Conservation (phyloP, 2,329 filamentous ascomycete genomes). For the Purpureocillium lavendulum region DNA sequence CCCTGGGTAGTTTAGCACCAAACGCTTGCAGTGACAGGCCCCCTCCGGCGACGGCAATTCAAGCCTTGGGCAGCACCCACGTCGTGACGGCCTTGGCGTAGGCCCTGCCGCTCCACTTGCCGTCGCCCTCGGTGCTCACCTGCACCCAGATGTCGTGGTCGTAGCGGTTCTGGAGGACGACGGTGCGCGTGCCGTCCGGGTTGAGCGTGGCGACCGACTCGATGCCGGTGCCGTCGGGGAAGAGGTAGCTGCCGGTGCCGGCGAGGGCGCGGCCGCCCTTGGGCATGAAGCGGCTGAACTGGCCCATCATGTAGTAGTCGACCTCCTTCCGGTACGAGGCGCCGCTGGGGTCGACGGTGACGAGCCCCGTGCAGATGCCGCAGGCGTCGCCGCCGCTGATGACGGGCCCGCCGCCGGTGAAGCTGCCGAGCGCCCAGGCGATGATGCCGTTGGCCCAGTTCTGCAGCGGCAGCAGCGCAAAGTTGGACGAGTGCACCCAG, state of each 20-base stretch:
- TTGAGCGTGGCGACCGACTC: constrained; percentile 38
- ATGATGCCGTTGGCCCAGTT: constrained; percentile 36
- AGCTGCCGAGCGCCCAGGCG: constrained; percentile 36
- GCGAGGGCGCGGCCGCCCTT: constrained; percentile 32
- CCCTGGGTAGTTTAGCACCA: too few relatives aligned
- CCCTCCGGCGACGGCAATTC: too few relatives aligned
- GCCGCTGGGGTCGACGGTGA: constrained; percentile 39
- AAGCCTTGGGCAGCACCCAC: not conserved
- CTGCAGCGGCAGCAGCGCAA: constrained; percentile 39
- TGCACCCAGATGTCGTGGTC: constrained; percentile 34
- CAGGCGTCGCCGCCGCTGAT: constrained; percentile 30
- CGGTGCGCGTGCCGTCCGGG: constrained; percentile 33
- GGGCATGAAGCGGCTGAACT: constrained; percentile 40
- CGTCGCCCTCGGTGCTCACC: constrained; percentile 19
- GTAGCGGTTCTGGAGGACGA: constrained; percentile 37
- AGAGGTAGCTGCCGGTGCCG: constrained; percentile 35
- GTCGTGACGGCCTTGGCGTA: not conserved
- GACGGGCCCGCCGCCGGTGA: constrained; percentile 32
- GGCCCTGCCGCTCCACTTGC: constrained; percentile 23
- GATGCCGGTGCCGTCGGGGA: constrained; percentile 26
- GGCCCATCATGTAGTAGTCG: constrained; percentile 46
- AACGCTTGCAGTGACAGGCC: too few relatives aligned
- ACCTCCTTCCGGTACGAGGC: constrained; percentile 35
- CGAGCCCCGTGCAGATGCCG: constrained; percentile 38
- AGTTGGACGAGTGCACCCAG: constrained; percentile 29